Conservation (phyloP, 177 flowering plant species). For the Telopea speciosissima region DNA sequence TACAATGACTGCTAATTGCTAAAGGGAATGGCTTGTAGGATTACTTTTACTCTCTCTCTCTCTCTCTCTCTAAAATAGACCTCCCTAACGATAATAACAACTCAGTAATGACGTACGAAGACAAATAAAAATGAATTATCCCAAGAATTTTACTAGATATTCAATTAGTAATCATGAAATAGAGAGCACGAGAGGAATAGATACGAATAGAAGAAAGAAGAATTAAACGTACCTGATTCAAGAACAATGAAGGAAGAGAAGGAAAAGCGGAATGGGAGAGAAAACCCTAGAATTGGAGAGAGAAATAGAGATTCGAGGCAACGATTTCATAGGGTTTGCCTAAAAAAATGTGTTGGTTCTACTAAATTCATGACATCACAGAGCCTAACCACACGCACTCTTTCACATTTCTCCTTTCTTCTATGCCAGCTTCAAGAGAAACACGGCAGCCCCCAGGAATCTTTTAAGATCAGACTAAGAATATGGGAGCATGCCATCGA, state of each 20-base stretch:
- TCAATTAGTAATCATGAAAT: neutral
- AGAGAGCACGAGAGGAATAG: neutral
- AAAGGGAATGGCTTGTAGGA: no score
- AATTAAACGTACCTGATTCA: neutral
- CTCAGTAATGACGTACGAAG: neutral
- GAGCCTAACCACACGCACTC: neutral
- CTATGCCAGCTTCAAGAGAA: neutral
- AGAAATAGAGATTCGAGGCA: neutral
- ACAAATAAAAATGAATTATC: neutral
- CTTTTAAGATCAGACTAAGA: neutral
- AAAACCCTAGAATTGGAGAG: conserved; percentile 1
- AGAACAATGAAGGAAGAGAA: neutral
- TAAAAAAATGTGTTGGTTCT: neutral
- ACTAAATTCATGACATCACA: neutral
- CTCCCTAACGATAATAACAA: neutral
- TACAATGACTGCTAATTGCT: neutral
- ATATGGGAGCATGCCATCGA: neutral
- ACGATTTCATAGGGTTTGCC: neutral
- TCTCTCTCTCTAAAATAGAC: no score
- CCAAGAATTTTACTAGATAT: neutral
- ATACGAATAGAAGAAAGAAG: neutral
- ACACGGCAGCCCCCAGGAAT: no score
- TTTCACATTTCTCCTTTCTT: neutral
- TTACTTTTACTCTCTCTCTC: no score
- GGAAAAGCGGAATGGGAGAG: neutral